Evolutionary conservation across 2,329 filamentous ascomycete species (phyloP), one percentile per base, ranked within the genome.

Genomic region (Hypoxylon sp.): DNA sequence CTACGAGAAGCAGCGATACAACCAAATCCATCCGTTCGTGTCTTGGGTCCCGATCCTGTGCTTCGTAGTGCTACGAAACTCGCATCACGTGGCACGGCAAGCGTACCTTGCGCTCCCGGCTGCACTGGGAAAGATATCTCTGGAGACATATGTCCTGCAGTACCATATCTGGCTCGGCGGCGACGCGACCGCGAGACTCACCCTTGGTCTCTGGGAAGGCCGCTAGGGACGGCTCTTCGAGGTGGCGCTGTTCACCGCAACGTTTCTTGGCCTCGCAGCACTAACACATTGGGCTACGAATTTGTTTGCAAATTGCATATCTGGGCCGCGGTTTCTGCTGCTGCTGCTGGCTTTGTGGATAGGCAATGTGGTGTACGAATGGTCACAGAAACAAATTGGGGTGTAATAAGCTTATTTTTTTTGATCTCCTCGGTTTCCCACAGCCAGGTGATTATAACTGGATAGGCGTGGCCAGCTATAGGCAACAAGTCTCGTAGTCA

Each of bases 91-190:
- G 77, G 86, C 8, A 79, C 85, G 6, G 82, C 14, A 80, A 6
- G 77, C 80, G 46, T 80, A 86, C 72, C 83, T 85, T 13, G 73
- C 70, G 1, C 69, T 83, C 1, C 88, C 88, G 30, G 84, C 86
- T 0, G 86, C 83, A 79, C 77, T 91, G 2, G 89, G 89, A 1
- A 80, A 81, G 5, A 85, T 84, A 64, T 87, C 87, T 0, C 82
- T 90, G 1, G 89, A 91, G 77, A 85, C 87, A 0, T 89, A 87
- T 69, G 81, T 89, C 5, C 79, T 91, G 40, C 87, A 90, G 70
- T 85, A 85, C 74, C 89, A 91, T 75, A 81, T 90, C 59, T 89
- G 87, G 84, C 83, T 91, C 7, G 87, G 87, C 1, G 86, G 84
- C 2, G 87, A 91, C 72, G 85, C 86, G 1, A 85, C 82, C 33